These are phyloP conservation scores for Dactylellina haptotyla DNA, from an alignment of 2,329 filamentous ascomycete species.

Conservation along the genomic window DNA sequence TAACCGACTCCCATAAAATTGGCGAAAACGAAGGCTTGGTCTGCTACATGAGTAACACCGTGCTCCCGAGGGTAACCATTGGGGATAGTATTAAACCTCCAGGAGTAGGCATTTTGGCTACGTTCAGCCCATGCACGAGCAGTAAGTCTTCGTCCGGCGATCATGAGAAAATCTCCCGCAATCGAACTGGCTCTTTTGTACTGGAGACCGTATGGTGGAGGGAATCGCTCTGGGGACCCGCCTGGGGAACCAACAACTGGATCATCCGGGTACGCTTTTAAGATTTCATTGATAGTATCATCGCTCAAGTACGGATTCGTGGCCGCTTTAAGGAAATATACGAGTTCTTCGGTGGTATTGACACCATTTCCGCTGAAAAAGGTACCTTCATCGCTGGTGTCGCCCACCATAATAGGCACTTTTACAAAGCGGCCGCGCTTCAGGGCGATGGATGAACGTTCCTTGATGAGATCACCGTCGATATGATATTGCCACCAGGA, in stretches of 20 bases:
- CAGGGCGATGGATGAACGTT: slow-evolving; percentile 68
- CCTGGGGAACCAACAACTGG: slow-evolving; percentile 29
- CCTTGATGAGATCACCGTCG: slow-evolving; percentile 69
- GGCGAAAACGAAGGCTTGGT: slow-evolving; percentile 61
- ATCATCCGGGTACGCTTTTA: slow-evolving; percentile 36
- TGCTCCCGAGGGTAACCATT: slow-evolving; percentile 63
- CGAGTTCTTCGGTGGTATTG: slow-evolving; percentile 24
- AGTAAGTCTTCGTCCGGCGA: slow-evolving; percentile 68
- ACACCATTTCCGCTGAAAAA: slow-evolving; percentile 6
- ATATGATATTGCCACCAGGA: slow-evolving; percentile 66
- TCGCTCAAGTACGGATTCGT: slow-evolving; percentile 6
- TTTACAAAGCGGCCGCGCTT: slow-evolving; percentile 71
- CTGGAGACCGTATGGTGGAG: slow-evolving; percentile 61
- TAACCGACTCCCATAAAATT: slow-evolving; percentile 58
- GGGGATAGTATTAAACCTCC: slow-evolving; percentile 71
- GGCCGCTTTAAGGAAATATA: not conserved
- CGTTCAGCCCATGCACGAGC: slow-evolving; percentile 67
- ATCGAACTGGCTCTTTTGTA: slow-evolving; percentile 69
- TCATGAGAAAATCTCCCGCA: slow-evolving; percentile 68
- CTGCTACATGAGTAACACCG: slow-evolving; percentile 68
- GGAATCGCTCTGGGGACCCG: slow-evolving; percentile 34
- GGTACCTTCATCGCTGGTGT: slow-evolving; percentile 73
- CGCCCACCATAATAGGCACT: slow-evolving; percentile 72
- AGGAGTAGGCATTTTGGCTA: slow-evolving; percentile 68
- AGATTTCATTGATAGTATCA: slow-evolving; percentile 8